Evolutionary conservation across 257 asterid species (phyloP).

Genomic region (Solanum corneliomulleri): DNA sequence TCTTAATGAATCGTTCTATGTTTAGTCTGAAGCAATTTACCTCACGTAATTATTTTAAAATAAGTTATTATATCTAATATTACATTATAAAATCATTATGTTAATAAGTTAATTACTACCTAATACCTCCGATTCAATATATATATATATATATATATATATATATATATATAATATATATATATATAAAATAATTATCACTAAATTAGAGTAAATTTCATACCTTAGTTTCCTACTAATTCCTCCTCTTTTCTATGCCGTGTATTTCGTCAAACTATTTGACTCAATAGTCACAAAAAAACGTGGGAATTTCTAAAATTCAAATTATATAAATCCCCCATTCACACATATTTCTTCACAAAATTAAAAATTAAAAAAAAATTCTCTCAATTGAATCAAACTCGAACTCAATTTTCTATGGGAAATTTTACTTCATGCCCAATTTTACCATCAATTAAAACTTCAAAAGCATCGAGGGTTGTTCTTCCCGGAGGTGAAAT

Average conservation of each 20-base stretch:
- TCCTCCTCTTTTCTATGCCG: neutral
- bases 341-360: neutral
- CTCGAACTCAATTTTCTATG: neutral
- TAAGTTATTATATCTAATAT: too few relatives aligned
- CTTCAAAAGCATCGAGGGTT: constrained; percentile 15
- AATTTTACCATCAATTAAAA: constrained; percentile 2
- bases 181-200: too few relatives aligned
- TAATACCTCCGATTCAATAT: too few relatives aligned
- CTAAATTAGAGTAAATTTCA: neutral
- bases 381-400: neutral
- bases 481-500: constrained; percentile 26
- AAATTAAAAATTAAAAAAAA: neutral
- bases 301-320: neutral
- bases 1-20: rapidly evolving
- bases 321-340: neutral
- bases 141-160: too few relatives aligned
- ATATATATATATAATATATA: too few relatives aligned
- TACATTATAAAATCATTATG: too few relatives aligned
- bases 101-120: too few relatives aligned
- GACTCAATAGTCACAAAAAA: neutral
- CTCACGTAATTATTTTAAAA: too few relatives aligned
- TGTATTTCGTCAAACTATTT: neutral
- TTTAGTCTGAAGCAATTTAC: rapidly evolving
- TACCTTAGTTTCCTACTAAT: neutral
- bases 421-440: constrained; percentile 19